Conservation (phyloP, 345 rosid species). For the Ailanthus altissimus region DNA sequence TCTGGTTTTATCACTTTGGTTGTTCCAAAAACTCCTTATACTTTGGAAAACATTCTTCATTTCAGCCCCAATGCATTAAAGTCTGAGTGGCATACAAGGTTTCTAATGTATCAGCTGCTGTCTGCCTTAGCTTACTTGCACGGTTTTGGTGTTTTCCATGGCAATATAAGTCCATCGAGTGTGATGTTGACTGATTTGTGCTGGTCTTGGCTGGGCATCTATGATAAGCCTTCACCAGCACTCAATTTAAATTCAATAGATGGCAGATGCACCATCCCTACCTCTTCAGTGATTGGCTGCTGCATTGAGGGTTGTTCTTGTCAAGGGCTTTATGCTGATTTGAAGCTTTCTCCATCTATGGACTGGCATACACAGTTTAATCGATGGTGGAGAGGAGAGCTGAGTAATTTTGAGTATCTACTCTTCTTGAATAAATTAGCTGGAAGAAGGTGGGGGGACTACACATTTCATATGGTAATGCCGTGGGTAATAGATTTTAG, state of each 20-base stretch:
- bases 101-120: slow-evolving; percentile 71
- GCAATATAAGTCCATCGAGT: slow-evolving; percentile 68
- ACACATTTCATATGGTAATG: slow-evolving; percentile 87
- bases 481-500: slow-evolving; percentile 98
- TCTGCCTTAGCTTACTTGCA: slow-evolving; percentile 76
- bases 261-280: slow-evolving; percentile 18
- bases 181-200: slow-evolving; percentile 62
- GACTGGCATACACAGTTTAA: slow-evolving; percentile 70
- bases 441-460: slow-evolving; percentile 97
- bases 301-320: slow-evolving; percentile 53
- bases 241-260: slow-evolving; percentile 27
- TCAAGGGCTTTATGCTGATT: slow-evolving; percentile 58
- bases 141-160: slow-evolving; percentile 62
- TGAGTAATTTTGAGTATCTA: slow-evolving; percentile 86
- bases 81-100: slow-evolving; percentile 75
- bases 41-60: slow-evolving; percentile 74
- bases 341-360: slow-evolving; percentile 52
- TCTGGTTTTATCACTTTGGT: slow-evolving; percentile 48
- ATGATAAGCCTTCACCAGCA: slow-evolving; percentile 38
- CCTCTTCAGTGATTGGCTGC: slow-evolving; percentile 39
- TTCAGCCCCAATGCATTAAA: slow-evolving; percentile 66
- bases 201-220: slow-evolving; percentile 75
- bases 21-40: slow-evolving; percentile 69
- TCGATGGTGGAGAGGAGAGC: slow-evolving; percentile 87
- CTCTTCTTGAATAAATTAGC: slow-evolving; percentile 78